A percentile compares a stretch with the other conserved stretches of the same genome.
Conservation (phyloP, 257 asterid species). For the Thymus quinquecostatus region DNA sequence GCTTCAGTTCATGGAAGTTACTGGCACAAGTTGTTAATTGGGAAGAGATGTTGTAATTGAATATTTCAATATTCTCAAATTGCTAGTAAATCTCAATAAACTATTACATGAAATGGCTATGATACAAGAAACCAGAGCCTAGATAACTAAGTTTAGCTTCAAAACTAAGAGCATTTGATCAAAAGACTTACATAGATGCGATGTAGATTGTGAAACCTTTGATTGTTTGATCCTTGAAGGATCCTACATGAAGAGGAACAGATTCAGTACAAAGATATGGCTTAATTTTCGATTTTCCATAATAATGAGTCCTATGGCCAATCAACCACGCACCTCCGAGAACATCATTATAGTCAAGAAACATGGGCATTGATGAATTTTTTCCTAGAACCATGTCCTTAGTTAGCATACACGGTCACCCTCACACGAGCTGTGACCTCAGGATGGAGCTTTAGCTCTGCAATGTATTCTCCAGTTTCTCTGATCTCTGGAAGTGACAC, state of each 20-base stretch:
- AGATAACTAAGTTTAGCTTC: slow-evolving; percentile 25
- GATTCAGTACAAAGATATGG: background rate
- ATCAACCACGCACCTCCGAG: slow-evolving; percentile 34
- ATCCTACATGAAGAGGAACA: slow-evolving; percentile 28
- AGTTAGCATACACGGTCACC: slow-evolving; percentile 72
- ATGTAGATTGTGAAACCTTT: slow-evolving; percentile 4
- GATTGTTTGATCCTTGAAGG: slow-evolving; percentile 17
- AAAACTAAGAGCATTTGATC: slow-evolving; percentile 27
- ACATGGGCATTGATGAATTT: slow-evolving; percentile 24
- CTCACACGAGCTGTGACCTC: slow-evolving; percentile 85
- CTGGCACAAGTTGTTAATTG: slow-evolving; percentile 1
- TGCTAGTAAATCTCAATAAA: slow-evolving; percentile 16
- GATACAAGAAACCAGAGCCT: slow-evolving; percentile 27
- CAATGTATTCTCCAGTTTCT: slow-evolving; percentile 91
- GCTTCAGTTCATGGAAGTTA: background rate
- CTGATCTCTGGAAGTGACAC: slow-evolving; percentile 92
- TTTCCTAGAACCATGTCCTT: slow-evolving; percentile 30
- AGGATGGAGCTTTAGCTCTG: slow-evolving; percentile 89
- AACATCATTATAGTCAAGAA: slow-evolving; percentile 15
- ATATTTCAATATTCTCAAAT: slow-evolving; percentile 19
- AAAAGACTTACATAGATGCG: slow-evolving; percentile 29
- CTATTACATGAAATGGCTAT: slow-evolving; percentile 21
- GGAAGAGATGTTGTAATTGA: slow-evolving; percentile 12
- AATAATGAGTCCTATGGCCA: slow-evolving; percentile 11
- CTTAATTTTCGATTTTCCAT: background rate